Percentiles rank a stretch among this genome's conserved stretches.
These are phyloP conservation scores for Aspergillus spinulosporus DNA, from an alignment of 2,329 filamentous ascomycete genomes.

Conservation along the genomic window DNA sequence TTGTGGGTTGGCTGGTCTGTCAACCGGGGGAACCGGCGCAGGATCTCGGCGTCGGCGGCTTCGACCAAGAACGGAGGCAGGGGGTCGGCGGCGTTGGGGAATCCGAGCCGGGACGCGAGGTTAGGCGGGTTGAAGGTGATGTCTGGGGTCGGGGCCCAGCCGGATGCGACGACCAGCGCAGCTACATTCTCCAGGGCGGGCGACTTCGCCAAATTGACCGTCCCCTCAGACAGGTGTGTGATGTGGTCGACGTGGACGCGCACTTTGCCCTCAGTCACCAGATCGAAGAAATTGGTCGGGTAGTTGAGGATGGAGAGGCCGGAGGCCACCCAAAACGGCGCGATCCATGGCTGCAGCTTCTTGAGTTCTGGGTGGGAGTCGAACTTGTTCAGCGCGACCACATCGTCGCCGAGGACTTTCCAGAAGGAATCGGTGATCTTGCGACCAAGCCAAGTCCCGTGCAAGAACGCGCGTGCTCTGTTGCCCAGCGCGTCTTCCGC, in stretches of 20 bases:
- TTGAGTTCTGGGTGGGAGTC: conserved; percentile 38
- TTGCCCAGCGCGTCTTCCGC: no score
- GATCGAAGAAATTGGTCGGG: conserved; percentile 53
- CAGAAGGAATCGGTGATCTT: conserved; percentile 48
- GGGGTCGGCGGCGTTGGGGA: no score
- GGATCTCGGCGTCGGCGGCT: no score
- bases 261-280: conserved; percentile 53
- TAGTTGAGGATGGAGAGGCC: conserved; percentile 61
- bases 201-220: conserved; percentile 47
- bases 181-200: no score
- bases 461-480: neutral
- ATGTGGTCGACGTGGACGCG: conserved; percentile 55
- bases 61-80: no score
- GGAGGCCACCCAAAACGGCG: conserved; percentile 51
- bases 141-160: no score
- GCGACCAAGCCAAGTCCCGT: neutral
- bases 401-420: conserved; percentile 46
- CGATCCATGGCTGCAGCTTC: conserved; percentile 41
- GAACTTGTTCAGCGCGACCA: conserved; percentile 45
- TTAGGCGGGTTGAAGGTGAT: no score
- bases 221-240: conserved; percentile 41
- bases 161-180: conserved; percentile 37
- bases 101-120: no score
- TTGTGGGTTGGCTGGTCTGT: no score
- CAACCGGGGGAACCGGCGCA: no score